These are phyloP conservation scores for Saccharomycopsis sp. DNA, from an alignment of 805 yeast genomes.

Conservation along the genomic window DNA sequence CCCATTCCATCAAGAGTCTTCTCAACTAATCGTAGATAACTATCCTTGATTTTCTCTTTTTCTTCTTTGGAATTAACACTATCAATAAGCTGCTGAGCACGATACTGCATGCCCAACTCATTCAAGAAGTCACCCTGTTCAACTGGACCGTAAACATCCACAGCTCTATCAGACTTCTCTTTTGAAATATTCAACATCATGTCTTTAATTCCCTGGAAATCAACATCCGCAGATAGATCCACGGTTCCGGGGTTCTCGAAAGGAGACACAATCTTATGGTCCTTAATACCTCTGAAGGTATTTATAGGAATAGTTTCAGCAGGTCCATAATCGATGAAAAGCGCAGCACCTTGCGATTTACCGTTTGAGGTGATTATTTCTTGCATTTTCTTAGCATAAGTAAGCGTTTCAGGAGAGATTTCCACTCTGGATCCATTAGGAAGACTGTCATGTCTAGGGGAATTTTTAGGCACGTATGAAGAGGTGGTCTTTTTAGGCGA, in stretches of 20 bases:
- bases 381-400: conserved; percentile 48
- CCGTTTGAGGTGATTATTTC: conserved; percentile 33
- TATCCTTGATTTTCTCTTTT: conserved; percentile 45
- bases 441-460: conserved; percentile 44
- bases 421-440: conserved; percentile 58
- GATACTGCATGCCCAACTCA: conserved; percentile 64
- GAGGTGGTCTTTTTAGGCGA: conserved; percentile 58
- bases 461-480: conserved; percentile 47
- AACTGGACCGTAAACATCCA: conserved; percentile 47
- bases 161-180: conserved; percentile 21
- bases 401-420: conserved; percentile 67
- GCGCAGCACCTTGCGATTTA: conserved; percentile 49
- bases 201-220: conserved; percentile 52
- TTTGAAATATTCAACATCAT: conserved; percentile 29
- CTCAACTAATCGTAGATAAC: conserved; percentile 59
- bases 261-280: conserved; percentile 71
- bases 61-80: conserved; percentile 35
- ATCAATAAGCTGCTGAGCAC: conserved; percentile 54
- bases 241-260: conserved; percentile 71
- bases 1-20: conserved; percentile 67
- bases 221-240: conserved; percentile 80
- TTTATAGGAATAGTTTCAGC: conserved; percentile 56
- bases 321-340: conserved; percentile 77
- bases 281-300: conserved; percentile 64
- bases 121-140: conserved; percentile 80